Evolutionary conservation across 768 basidiomycete species (phyloP).

Genomic region (Termitomyces sp.): DNA sequence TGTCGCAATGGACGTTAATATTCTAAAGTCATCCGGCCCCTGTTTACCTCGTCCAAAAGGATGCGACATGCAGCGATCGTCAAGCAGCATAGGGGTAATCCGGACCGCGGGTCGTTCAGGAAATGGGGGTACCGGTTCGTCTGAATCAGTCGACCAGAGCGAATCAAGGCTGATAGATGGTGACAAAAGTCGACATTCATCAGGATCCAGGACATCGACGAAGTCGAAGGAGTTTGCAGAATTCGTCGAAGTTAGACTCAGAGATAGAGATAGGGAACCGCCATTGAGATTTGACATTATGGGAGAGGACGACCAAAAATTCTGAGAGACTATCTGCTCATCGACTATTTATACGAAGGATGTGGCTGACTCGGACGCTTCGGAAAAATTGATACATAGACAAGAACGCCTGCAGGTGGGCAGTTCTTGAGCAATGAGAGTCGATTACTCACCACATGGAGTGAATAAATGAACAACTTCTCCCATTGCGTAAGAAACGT

Average conservation of each 20-base stretch:
- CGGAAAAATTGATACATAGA: background rate
- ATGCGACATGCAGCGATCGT: conserved; percentile 6
- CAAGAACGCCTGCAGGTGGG: background rate
- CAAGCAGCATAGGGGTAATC: conserved; percentile 8
- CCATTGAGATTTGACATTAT: conserved; percentile 1
- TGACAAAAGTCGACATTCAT: conserved; percentile 10
- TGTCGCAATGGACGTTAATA: conserved; percentile 9
- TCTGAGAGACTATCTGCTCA: background rate
- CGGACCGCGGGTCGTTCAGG: conserved; percentile 8
- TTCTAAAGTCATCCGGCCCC: conserved; percentile 1
- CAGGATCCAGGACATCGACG: conserved; percentile 3
- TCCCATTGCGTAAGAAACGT: background rate
- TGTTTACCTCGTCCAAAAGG: conserved; percentile 6
- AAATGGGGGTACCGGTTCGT: conserved; percentile 13
- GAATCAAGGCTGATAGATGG: conserved; percentile 12
- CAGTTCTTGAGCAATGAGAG: background rate
- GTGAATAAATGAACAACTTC: background rate
- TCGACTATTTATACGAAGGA: conserved; percentile 1
- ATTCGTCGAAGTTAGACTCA: conserved; percentile 5
- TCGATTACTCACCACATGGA: background rate
- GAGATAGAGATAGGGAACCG: background rate
- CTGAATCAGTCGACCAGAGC: conserved; percentile 12
- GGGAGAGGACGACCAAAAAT: conserved; percentile 1
- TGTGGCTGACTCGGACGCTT: background rate
- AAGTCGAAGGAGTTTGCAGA: conserved; percentile 9